Base-by-base conservation (phyloP, 176 grass and related monocot genomes). In the Paspalum vaginatum region DNA sequence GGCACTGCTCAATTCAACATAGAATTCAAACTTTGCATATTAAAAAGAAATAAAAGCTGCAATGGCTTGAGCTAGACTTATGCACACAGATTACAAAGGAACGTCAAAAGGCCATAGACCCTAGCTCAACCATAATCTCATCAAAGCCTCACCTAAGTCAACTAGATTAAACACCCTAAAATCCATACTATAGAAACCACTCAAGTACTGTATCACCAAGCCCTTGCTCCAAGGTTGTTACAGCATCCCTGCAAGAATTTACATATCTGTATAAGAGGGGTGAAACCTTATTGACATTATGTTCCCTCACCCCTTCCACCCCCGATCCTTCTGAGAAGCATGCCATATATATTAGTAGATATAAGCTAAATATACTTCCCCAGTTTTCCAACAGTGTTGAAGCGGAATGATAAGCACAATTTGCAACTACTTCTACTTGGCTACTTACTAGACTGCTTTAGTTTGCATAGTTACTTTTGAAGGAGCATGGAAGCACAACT, bases 221-320 rank as follows among this genome's bases (percentile, higher is more conserved):
- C 76, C 63, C 85, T 80, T 70, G 69, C 65, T 88, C 84, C 87
- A 81, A 79, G 54, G 82, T 83, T 84, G 76, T 91, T 90, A 92
- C 86, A 90, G 81, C 87, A 51, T 77, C 81, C 91, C 89, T 92
- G 94, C 85, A 94, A 97, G 85, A 91, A 90, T 59, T 94, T 92
- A 90, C 86, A 68, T 89, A 87, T 89, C 57, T 85, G 84, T 76
- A 97, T 92, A 97, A 97, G 94, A 93, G 91, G 91, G 84, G 66
- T 15, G 83, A 89, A 87, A 89, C 87, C 84, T 88, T 83, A 94
- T 79, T n/a, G 43, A 77, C 71, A 68, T 42, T 88, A 78, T 78
- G 74, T 80, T 71, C 83, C 83, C 76, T 80, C 56, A 24, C 20
- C 56, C 56, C 21, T 25, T 24, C 56, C 42, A 77, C 25, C 54